phyloP scores from a whole-genome alignment of 306 rosid genomes.

The Rosa chinensis region DNA sequence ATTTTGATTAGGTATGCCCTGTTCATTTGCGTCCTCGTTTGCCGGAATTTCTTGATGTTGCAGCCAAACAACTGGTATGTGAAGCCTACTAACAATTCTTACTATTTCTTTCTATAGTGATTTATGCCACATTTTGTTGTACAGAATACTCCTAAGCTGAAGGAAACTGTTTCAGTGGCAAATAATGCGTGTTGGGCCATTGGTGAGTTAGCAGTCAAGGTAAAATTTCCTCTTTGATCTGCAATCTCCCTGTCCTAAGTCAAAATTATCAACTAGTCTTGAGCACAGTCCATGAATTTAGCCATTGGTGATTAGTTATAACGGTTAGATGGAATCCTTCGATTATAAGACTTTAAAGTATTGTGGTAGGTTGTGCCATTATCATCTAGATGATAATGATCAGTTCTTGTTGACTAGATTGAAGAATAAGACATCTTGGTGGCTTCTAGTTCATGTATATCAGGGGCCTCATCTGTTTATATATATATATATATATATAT shows the following conservation, averaged over 20 bases:
- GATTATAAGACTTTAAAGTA: background rate
- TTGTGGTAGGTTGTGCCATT: background rate
- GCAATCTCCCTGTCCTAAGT: background rate
- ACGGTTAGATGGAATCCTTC: background rate
- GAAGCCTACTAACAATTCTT: constrained; percentile 11
- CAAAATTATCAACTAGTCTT: background rate
- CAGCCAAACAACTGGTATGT: constrained; percentile 92
- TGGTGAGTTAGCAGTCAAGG: constrained; percentile 97
- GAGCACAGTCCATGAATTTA: background rate
- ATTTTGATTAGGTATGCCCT: constrained; percentile 73
- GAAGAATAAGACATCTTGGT: background rate
- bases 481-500: no score
- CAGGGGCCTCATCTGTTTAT: background rate
- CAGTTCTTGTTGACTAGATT: background rate
- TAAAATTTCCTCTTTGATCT: constrained; percentile 31
- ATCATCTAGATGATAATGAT: background rate
- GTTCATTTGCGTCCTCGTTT: constrained; percentile 80
- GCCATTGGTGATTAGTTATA: background rate
- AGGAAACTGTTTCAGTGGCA: constrained; percentile 87
- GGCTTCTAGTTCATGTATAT: background rate
- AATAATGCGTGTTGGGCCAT: constrained; percentile 99
- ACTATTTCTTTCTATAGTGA: constrained; percentile 16
- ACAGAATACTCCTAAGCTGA: constrained; percentile 79
- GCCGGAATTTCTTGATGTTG: constrained; percentile 81
- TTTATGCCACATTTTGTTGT: constrained; percentile 24